Evolutionary conservation across 345 rosid species (phyloP), one percentile per base, ranked within the genome.

Genomic region (Rhodamnia rubescens): DNA sequence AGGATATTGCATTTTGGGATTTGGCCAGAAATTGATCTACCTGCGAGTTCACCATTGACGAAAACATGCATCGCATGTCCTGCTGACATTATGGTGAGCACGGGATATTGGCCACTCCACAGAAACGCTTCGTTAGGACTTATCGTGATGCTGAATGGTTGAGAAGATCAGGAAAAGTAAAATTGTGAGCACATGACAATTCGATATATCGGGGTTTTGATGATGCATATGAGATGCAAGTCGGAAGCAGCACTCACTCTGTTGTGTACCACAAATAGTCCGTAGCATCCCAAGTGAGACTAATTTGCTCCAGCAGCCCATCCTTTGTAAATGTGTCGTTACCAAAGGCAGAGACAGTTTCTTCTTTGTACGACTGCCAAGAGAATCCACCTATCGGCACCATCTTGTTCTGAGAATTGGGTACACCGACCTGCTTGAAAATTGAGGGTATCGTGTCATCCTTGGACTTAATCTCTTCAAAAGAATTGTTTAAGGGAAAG

Each of bases 21-120:
- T 3, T 4, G 24, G 75, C 1, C 85, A 6, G 44, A 20, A 75
- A 54, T 27, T n/a, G 26, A 42, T n/a, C 53, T 84, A 90, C 93
- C 91, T 44, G 88, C 27, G 56, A 87, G 94, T 90, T 94, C 92
- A 26, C 97, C 98, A 83, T 95, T 95, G 90, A 96, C 86, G 82
- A 93, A 95, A 75, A 94, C 94, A 83, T 90, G 92, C 84, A 91
- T 88, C 53, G 90, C 94, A 90, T 94, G 98, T 20, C 99, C 99
- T 29, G 98, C 98, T 51, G 99, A 95, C 85, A 32, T 59, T 82
- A 89, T 83, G 1, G 90, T 92, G 74, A 97, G 95, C 74, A 91
- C 83, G 29, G 98, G 99, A 81, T 58, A 69, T 83, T 93, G 92
- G 82, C 98, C 95, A 24, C 85, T 91, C 91, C 90, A 93, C 83